Evolutionary conservation across 805 yeast genomes (phyloP).

Genomic region (Yamadazyma phyllophila): DNA sequence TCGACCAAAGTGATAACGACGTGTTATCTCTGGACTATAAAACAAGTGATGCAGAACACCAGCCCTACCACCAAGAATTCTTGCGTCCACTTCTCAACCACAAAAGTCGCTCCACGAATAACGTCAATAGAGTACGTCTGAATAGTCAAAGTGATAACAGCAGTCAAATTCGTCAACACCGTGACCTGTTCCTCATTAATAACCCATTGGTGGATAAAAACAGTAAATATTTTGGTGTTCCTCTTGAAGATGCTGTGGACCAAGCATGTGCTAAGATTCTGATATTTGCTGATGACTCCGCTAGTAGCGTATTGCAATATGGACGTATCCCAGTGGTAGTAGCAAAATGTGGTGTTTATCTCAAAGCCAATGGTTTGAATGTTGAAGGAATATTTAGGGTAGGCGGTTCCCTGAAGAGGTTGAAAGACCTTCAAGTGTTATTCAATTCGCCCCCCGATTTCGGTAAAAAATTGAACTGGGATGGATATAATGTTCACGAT

Average conservation of each 20-base stretch:
- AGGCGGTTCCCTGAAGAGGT: slow-evolving; percentile 86
- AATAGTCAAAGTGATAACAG: slow-evolving; percentile 21
- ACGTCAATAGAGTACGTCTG: slow-evolving; percentile 38
- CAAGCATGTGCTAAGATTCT: slow-evolving; percentile 78
- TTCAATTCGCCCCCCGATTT: slow-evolving; percentile 88
- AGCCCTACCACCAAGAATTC: slow-evolving; percentile 16
- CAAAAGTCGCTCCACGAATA: slow-evolving; percentile 50
- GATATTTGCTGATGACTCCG: slow-evolving; percentile 50
- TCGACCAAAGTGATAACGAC: slow-evolving; percentile 26
- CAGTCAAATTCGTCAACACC: slow-evolving; percentile 38
- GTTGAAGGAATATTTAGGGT: slow-evolving; percentile 92
- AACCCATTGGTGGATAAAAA: slow-evolving; percentile 44
- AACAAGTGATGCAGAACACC: slow-evolving; percentile 11
- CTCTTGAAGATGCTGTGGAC: slow-evolving; percentile 64
- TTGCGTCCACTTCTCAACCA: slow-evolving; percentile 49
- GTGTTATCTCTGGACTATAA: slow-evolving; percentile 10
- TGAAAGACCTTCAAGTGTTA: slow-evolving; percentile 77
- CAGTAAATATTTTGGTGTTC: slow-evolving; percentile 73
- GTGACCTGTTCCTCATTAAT: slow-evolving; percentile 50
- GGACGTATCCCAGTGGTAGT: slow-evolving; percentile 91
- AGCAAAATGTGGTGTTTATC: slow-evolving; percentile 89
- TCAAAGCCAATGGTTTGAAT: slow-evolving; percentile 73
- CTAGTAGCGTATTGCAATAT: slow-evolving; percentile 67
- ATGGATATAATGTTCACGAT: slow-evolving; percentile 92
- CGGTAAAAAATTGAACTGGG: slow-evolving; percentile 88